phyloP scores from a whole-genome alignment of 352 stramenopile genomes.

The Peronosclerospora sorghi region DNA sequence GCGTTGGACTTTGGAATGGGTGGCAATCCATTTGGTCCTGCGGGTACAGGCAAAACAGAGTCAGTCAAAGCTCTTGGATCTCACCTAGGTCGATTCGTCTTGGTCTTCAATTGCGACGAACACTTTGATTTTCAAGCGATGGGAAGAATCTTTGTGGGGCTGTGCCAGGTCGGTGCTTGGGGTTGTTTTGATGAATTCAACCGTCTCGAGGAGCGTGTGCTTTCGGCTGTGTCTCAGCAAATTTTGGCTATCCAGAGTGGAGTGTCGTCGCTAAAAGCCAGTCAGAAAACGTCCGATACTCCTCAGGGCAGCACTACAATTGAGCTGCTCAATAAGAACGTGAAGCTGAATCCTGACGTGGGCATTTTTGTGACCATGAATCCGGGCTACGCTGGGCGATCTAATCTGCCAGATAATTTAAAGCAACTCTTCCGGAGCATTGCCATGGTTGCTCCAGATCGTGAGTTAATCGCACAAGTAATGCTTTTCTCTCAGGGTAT shows the following conservation, averaged over 20 bases:
- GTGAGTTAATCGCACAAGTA: slow-evolving; percentile 98
- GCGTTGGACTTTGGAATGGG: slow-evolving; percentile 98
- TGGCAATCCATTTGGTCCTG: slow-evolving; percentile 97
- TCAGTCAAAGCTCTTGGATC: slow-evolving; percentile 98
- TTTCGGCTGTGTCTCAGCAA: slow-evolving; percentile 99
- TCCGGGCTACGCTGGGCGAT: slow-evolving; percentile 97
- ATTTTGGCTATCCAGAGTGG: slow-evolving; percentile 99
- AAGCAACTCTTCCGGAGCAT: slow-evolving; percentile 99
- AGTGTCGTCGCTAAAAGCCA: slow-evolving; percentile 80
- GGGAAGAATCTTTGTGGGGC: slow-evolving; percentile 98
- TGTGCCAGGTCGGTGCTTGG: slow-evolving; percentile 99
- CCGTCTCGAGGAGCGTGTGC: slow-evolving; percentile 97
- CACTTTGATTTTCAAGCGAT: slow-evolving; percentile 99
- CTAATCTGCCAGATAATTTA: slow-evolving; percentile 95
- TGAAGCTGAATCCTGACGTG: slow-evolving; percentile 94
- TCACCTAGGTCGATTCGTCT: slow-evolving; percentile 96
- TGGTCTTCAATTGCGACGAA: slow-evolving; percentile 99
- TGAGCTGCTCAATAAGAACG: slow-evolving; percentile 91
- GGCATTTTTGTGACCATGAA: slow-evolving; percentile 99
- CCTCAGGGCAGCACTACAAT: slow-evolving; percentile 51
- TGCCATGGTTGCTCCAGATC: slow-evolving; percentile 99
- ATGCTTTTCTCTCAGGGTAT: slow-evolving; percentile 99
- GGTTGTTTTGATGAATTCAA: slow-evolving; percentile 99
- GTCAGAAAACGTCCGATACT: slow-evolving; percentile 23
- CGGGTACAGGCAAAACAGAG: slow-evolving; percentile 99